Evolutionary conservation across 1,284 basidiomycete species (phyloP).

Genomic region (Moesziomyces sp.): DNA sequence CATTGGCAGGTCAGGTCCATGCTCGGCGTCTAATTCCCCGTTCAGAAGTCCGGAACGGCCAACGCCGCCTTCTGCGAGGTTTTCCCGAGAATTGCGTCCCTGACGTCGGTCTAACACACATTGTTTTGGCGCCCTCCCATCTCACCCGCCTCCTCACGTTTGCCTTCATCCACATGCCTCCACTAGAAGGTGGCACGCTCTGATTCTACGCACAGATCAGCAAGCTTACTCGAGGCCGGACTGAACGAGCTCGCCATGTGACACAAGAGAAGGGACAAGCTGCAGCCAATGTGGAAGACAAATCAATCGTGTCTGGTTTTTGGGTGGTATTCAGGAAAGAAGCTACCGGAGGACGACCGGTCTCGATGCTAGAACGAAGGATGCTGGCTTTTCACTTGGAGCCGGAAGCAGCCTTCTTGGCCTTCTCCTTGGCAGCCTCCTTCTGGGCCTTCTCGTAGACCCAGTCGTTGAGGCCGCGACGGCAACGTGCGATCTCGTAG

Average conservation of each 20-base stretch:
- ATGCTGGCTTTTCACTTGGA: constrained; percentile 23
- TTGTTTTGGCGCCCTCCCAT: neutral
- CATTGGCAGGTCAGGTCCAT: neutral
- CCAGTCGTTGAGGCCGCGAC: constrained; percentile 87
- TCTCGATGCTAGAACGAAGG: neutral
- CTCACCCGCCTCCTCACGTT: neutral
- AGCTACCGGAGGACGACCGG: neutral
- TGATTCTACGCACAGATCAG: too few relatives aligned
- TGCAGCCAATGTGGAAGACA: too few relatives aligned
- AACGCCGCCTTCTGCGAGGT: neutral
- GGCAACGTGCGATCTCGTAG: constrained; percentile 93
- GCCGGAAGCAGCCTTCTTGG: constrained; percentile 32
- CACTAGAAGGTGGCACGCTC: too few relatives aligned
- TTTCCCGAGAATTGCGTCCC: too few relatives aligned
- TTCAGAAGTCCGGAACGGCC: neutral
- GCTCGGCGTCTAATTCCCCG: neutral
- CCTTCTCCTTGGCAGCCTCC: constrained; percentile 57
- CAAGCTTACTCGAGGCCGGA: too few relatives aligned
- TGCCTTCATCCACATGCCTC: neutral
- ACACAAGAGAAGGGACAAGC: too few relatives aligned
- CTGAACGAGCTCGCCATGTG: too few relatives aligned
- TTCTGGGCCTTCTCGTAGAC: constrained; percentile 70
- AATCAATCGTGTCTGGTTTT: neutral
- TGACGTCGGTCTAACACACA: neutral
- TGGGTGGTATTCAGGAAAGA: constrained; percentile 8